These are phyloP conservation scores for Colletotrichum trifolii DNA, from an alignment of 2,329 filamentous ascomycete genomes.

Conservation along the genomic window DNA sequence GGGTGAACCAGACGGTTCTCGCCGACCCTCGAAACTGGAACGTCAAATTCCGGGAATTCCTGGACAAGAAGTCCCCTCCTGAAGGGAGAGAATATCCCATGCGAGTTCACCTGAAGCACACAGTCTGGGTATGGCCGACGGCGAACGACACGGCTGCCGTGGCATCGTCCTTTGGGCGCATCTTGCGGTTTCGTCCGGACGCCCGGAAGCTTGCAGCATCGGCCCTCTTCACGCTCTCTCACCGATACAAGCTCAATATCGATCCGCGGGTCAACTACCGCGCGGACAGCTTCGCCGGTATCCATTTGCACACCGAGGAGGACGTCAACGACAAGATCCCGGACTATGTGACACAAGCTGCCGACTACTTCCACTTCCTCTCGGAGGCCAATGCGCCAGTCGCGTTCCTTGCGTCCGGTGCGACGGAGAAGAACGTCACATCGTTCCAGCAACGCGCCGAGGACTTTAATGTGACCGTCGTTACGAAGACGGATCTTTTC, in stretches of 20 bases:
- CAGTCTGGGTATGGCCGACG: constrained; percentile 46
- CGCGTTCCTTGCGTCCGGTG: constrained; percentile 57
- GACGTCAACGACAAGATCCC: constrained; percentile 45
- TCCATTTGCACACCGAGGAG: constrained; percentile 50
- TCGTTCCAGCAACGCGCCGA: constrained; percentile 49
- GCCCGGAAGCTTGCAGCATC: constrained; percentile 47
- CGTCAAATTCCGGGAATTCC: constrained; percentile 40
- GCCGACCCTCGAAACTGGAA: constrained; percentile 37
- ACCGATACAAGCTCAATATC: constrained; percentile 40
- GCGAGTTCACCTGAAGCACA: constrained; percentile 45
- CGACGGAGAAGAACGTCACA: constrained; percentile 47
- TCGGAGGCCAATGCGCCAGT: constrained; percentile 42
- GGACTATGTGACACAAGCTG: constrained; percentile 46
- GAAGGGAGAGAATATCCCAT: constrained; percentile 45
- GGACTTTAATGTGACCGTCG: constrained; percentile 51
- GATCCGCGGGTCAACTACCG: constrained; percentile 42
- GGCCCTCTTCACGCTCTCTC: constrained; percentile 47
- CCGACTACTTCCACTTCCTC: constrained; percentile 46
- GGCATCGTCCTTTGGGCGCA: constrained; percentile 49
- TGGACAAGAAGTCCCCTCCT: constrained; percentile 43
- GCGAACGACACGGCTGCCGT: constrained; percentile 44
- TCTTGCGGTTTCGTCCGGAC: constrained; percentile 50
- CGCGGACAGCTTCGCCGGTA: constrained; percentile 44
- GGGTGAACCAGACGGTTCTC: constrained; percentile 43
- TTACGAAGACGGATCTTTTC: constrained; percentile 56